Base-by-base conservation (phyloP, 1,284 basidiomycete genomes). In the Xanthoconium separans region DNA sequence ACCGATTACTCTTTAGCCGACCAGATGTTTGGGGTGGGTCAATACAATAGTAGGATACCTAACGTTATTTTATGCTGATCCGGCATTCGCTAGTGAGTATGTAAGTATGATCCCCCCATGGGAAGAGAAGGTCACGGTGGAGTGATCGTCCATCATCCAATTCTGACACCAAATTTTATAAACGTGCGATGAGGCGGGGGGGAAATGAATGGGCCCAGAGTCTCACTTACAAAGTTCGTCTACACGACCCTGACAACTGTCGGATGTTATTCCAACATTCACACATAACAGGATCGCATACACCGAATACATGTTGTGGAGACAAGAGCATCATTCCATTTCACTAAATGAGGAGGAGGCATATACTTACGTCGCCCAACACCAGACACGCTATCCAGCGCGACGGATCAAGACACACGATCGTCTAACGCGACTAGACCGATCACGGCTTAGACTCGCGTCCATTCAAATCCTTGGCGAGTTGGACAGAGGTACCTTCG, bases 1-100 rank as follows among this genome's bases (percentile, higher is more conserved):
- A 59, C 60, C 41, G 39, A 54, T 49, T 45, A 30, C 30, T 41
- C 40, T 49, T 51, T 47, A 20, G 29, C n/a, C 41, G 27, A 22
- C 11, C 12, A 27, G 16, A 15, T 9, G 15, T 37, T 41, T 22
- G 16, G 34, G 15, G 34, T 36, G 33, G 34, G 15, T 34, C 33
- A 34, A 13, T 34, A 6, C 22, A 22, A 4, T 22, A 22, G 33
- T 16, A 16, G 33, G 33, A 22, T 34, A 34, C 13, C 33, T 34
- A 8, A 16, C 33, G 16, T 34, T 16, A 22, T 22, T 22, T 22
- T 15, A 34, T 15, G 15, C 2, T 33, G 5, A 34, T 34, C 33
- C 13, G 33, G 15, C 13, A 13, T 12, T 33, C 31, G 31, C 11
- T 13, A 33, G 31, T 12, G 3, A 22, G 4, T 33, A 36, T 15